These are phyloP conservation scores for Podila clonocystis DNA, from an alignment of 192 early-diverging fungal species.

Conservation along the genomic window DNA sequence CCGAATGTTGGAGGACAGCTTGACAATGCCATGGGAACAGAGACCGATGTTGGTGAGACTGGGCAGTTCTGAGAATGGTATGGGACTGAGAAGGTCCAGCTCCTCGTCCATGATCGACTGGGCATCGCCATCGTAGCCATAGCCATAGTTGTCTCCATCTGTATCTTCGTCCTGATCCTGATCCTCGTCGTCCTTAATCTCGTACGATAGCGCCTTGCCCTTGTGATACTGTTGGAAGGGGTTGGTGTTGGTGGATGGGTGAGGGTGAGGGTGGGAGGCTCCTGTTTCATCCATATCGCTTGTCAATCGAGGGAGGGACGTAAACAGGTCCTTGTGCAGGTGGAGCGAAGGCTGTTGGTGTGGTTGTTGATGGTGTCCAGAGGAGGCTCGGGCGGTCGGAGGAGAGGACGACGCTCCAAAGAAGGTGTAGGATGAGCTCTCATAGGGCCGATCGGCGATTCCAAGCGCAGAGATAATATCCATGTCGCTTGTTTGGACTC, in stretches of 20 bases:
- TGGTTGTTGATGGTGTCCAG: not conserved
- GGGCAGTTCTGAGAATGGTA: slow-evolving; percentile 52
- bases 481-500: slow-evolving; percentile 35
- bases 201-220: slow-evolving; percentile 6
- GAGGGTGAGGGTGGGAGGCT: not conserved
- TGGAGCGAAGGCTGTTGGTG: not conserved
- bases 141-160: slow-evolving; percentile 3
- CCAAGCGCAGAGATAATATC: slow-evolving; percentile 42
- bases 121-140: slow-evolving; percentile 6
- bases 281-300: not conserved
- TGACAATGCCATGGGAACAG: slow-evolving; percentile 65
- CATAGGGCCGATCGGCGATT: slow-evolving; percentile 23
- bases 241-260: not conserved
- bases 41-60: slow-evolving; percentile 65
- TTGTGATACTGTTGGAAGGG: not conserved
- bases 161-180: slow-evolving; percentile 15
- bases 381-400: too few relatives aligned
- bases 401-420: too few relatives aligned
- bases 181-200: not conserved
- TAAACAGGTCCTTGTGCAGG: not conserved
- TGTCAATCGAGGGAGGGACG: not conserved
- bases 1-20: slow-evolving; percentile 76
- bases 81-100: slow-evolving; percentile 24
- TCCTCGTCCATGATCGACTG: slow-evolving; percentile 44
- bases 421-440: slow-evolving; percentile 8